phyloP scores from a whole-genome alignment of 1,284 basidiomycete genomes.

The Fomes fomentarius region DNA sequence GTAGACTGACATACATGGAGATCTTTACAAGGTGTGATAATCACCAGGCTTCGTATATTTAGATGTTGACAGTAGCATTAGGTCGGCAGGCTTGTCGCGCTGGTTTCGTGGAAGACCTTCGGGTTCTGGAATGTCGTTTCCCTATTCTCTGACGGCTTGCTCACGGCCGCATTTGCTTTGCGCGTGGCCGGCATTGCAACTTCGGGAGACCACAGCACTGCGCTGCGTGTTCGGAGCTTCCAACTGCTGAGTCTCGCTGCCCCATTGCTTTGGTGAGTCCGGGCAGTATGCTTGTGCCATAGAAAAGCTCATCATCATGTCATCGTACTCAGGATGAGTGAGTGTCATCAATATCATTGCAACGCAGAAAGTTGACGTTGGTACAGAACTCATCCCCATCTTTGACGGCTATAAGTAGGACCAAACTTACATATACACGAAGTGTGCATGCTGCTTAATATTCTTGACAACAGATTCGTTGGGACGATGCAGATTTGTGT shows the following conservation, averaged over 20 bases:
- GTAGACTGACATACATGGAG: conserved; percentile 36
- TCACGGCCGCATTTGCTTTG: conserved; percentile 74
- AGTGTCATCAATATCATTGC: conserved; percentile 31
- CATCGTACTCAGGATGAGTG: conserved; percentile 70
- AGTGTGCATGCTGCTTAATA: not conserved
- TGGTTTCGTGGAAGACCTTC: conserved; percentile 71
- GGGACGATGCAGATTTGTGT: conserved; percentile 89
- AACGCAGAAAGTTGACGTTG: conserved; percentile 15
- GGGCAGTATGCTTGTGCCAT: not conserved
- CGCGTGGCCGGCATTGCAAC: conserved; percentile 67
- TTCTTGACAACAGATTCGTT: conserved; percentile 56
- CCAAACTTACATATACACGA: too few species aligned
- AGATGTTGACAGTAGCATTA: conserved; percentile 31
- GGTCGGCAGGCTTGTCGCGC: conserved; percentile 67
- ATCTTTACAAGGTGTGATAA: conserved; percentile 62
- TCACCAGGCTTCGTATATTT: not conserved
- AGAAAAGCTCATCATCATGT: not conserved
- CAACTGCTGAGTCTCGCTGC: conserved; percentile 86
- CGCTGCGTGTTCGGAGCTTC: conserved; percentile 73
- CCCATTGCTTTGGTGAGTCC: conserved; percentile 80
- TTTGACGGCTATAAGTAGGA: conserved; percentile 81
- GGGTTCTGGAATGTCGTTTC: conserved; percentile 84
- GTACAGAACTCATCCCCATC: conserved; percentile 73
- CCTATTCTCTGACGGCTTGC: conserved; percentile 71
- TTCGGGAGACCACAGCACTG: conserved; percentile 42